Evolutionary conservation across 2,329 filamentous ascomycete species (phyloP).

Genomic region (Fusarium secorum): DNA sequence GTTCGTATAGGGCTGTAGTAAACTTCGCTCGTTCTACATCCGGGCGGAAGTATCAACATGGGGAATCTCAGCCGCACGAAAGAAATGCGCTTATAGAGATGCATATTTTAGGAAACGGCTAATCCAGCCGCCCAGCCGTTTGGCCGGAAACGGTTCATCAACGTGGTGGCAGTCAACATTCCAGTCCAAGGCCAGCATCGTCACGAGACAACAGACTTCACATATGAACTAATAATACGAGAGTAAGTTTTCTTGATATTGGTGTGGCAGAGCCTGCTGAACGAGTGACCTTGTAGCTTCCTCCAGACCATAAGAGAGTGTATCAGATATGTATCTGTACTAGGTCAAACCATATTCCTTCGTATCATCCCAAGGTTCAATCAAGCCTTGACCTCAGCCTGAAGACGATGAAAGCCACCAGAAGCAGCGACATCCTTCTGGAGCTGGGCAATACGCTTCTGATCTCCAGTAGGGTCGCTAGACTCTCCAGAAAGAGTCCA

Average conservation of each 20-base stretch:
- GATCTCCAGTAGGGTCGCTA: conserved; percentile 72
- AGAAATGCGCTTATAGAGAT: background rate
- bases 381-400: conserved; percentile 32
- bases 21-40: background rate
- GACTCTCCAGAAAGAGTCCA: conserved; percentile 73
- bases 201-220: background rate
- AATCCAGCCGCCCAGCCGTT: background rate
- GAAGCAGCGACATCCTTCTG: conserved; percentile 71
- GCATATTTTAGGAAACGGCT: background rate
- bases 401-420: conserved; percentile 69
- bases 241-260: conserved; percentile 14
- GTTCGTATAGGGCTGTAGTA: background rate
- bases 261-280: background rate
- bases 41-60: background rate
- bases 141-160: background rate
- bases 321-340: conserved; percentile 11
- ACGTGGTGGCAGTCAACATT: background rate
- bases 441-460: conserved; percentile 75
- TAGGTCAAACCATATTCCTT: background rate
- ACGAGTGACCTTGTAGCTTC: conserved; percentile 17
- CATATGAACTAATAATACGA: background rate
- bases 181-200: background rate
- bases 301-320: conserved; percentile 19
- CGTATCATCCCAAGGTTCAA: background rate
- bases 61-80: background rate